Evolutionary conservation across 257 asterid genomes (phyloP), one percentile per base, ranked within the genome.

Genomic region (Capsicum baccatum): DNA sequence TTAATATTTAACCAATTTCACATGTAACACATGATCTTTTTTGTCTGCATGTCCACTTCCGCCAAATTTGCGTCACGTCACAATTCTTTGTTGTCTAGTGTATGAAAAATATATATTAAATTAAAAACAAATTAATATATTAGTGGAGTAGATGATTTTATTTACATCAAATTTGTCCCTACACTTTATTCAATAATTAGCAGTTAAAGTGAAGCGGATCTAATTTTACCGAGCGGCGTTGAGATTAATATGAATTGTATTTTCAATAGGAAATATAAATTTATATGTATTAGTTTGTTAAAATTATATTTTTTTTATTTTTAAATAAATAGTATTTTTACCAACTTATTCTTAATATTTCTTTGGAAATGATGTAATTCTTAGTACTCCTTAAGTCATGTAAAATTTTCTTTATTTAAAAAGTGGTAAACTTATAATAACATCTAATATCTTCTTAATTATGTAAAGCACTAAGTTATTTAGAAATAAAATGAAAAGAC

Each of bases 1-100:
- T 47, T 7, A 19, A 11, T 48, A 73, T 52, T 52, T 76, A 50
- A 52, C 62, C 62, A 21, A 50, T 12, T 21, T 48, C 62, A 76
- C 63, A 76, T 76, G 81, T 21, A 21, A 76, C 52, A 76, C 47
- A 52, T 21, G 63, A 76, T 63, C 48, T 5, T 44, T 52, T 76
- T 50, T 21, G 81, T 21, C 62, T 50, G 8, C 42, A 48, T 11
- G 59, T 47, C 80, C n/a, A 47, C 42, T 70, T 13, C 26, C 78
- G 39, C 26, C 78, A 68, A 48, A 73, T 73, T 73, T 73, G 58
- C 10, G 80, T 48, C 44, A 8, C 44, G 44, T 74, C 80, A 74
- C 60, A 9, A 50, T 74, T 39, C 0, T 69, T 69, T 69, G 78
- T 69, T 14, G 39, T 39, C 33, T 69, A 39, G 54, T 68, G 14